Percentiles rank a stretch among this genome's conserved stretches.
phyloP scores from a whole-genome alignment of 352 stramenopile species.

The Phytopythium kandeliae region DNA sequence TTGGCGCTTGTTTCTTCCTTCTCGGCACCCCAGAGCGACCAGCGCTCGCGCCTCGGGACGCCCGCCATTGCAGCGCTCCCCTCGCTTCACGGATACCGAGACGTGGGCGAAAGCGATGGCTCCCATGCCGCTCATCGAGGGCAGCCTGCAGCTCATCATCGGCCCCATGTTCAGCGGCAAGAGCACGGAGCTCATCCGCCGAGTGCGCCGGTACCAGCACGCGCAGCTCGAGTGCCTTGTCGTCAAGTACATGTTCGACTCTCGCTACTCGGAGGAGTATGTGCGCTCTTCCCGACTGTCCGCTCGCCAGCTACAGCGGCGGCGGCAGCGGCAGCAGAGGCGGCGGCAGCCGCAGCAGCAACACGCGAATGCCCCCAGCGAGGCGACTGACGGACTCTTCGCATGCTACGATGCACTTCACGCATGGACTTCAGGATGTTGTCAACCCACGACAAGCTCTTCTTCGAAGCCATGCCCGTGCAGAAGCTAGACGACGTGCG shows the following conservation, averaged over 20 bases:
- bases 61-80: not conserved
- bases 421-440: constrained; percentile 30
- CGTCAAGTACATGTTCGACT: constrained; percentile 79
- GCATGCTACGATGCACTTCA: too few species aligned
- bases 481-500: constrained; percentile 50
- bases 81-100: not conserved
- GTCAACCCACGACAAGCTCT: constrained; percentile 74
- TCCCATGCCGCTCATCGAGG: constrained; percentile 17
- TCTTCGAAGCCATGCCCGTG: constrained; percentile 61
- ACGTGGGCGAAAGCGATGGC: not conserved
- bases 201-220: constrained; percentile 76
- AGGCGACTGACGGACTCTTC: not conserved
- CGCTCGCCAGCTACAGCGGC: too few species aligned
- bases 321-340: too few species aligned
- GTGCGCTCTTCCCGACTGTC: constrained; percentile 6
- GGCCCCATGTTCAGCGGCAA: constrained; percentile 88
- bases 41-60: not conserved
- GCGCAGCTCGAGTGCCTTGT: constrained; percentile 74
- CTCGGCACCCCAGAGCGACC: not conserved
- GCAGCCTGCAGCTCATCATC: constrained; percentile 78
- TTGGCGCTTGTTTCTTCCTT: constrained; percentile 1
- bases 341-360: too few species aligned
- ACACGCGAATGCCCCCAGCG: too few species aligned
- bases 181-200: constrained; percentile 81
- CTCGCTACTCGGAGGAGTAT: constrained; percentile 67